Percentiles rank a stretch among this genome's conserved stretches.
Conservation (phyloP, 2,329 filamentous ascomycete genomes). For the Teratosphaeria zuluensis region DNA sequence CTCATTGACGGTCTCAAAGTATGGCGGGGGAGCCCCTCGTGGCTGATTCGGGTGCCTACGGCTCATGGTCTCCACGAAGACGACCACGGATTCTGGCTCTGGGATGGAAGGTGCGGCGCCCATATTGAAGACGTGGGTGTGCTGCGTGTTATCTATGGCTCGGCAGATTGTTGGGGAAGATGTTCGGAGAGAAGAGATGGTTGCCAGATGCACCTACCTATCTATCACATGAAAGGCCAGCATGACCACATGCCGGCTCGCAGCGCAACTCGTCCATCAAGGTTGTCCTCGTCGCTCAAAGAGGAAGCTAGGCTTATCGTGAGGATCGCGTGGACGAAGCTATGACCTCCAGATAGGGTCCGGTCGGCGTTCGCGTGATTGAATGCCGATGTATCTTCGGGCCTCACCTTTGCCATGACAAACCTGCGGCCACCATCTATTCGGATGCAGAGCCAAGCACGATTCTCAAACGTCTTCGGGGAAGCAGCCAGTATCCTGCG, state of each 20-base stretch:
- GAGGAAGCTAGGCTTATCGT: neutral
- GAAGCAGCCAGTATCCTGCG: neutral
- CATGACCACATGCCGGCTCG: neutral
- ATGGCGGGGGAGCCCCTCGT: conserved; percentile 2
- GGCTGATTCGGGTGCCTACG: neutral
- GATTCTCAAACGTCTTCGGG: neutral
- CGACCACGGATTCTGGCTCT: conserved; percentile 2
- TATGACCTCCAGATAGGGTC: neutral
- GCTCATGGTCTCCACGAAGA: neutral
- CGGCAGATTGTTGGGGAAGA: neutral
- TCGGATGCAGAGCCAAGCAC: neutral
- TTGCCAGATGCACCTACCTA: neutral
- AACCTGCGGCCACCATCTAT: neutral
- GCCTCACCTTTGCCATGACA: neutral
- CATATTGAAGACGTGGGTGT: conserved; percentile 7
- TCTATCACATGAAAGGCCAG: neutral
- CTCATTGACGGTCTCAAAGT: conserved; percentile 19
- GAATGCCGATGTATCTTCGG: neutral
- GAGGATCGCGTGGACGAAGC: neutral
- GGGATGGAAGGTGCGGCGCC: conserved; percentile 16
- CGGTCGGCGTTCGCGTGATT: neutral
- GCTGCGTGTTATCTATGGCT: neutral
- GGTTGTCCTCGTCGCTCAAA: neutral
- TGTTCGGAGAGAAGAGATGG: neutral
- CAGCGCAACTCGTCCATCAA: neutral